Base-by-base conservation (phyloP, 1,284 basidiomycete species). In the Coniferiporia sulphurascens region DNA sequence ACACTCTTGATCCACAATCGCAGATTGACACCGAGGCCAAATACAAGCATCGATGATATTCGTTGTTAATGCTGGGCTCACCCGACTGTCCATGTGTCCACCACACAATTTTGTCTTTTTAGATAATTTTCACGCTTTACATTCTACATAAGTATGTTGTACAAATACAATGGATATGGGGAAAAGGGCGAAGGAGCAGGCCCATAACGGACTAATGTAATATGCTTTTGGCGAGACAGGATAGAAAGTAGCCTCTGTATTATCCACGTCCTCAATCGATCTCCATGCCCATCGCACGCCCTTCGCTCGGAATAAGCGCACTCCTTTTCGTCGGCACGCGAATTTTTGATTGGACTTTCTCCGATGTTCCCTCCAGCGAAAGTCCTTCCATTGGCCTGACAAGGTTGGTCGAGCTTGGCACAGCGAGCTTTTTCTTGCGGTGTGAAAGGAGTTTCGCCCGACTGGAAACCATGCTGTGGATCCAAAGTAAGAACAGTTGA, bases 1-100 rank as follows among this genome's bases (percentile, higher is more conserved):
- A 98, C 69, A 85, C 89, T 50, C 73, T 96, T 62, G 92, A 95
- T 72, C 92, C 93, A 6, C 83, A 86, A 63, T 77, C 88, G 48
- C 82, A 85, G 50, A 77, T 84, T 46, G 92, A 95, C 70, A 87
- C 87, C 65, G 89, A 91, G 65, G 91, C 89, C 55, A 95, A 95
- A 73, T 95, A 95, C 75, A 95, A 95, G 72, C 82, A 84, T 56
- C 84, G 82, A 62, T 87, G 68, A 77, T 63, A 48, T 4, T 34
- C 10, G 10, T 27, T 27, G 3, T 27, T 5, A 27, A 3, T 5
- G 27, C 5, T 27, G 27, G 27, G 27, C 27, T 27, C 3, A 5
- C 27, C 5, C 27, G 27, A 2, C 27, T 27, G 27, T 27, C 27
- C 27, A 27, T 27, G 27, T 27, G 5, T 5, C 2, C 27, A 27